A percentile compares a stretch with the other conserved stretches of the same genome.
These are phyloP conservation scores for Mucuna pruriens DNA, from an alignment of 306 rosid species.

Conservation along the genomic window DNA sequence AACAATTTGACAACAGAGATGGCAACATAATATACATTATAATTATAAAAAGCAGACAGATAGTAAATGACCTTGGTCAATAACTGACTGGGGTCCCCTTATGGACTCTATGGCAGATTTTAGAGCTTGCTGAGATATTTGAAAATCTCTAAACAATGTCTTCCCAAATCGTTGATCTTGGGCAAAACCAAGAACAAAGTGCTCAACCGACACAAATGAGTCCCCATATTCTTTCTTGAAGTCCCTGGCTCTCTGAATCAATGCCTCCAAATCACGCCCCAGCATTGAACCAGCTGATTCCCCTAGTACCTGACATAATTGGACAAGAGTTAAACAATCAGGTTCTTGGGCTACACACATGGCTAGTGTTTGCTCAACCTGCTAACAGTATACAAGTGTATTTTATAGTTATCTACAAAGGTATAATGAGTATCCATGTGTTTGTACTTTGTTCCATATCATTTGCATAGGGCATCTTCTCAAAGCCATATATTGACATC, in stretches of 20 bases:
- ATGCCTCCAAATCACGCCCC: slow-evolving; percentile 97
- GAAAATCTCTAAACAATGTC: slow-evolving; percentile 81
- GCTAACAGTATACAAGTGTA: background rate
- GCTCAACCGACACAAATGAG: slow-evolving; percentile 96
- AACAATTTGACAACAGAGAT: background rate
- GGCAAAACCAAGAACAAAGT: slow-evolving; percentile 85
- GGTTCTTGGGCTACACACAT: slow-evolving; percentile 5
- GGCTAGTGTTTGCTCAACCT: slow-evolving; percentile 1
- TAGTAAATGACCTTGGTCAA: slow-evolving; percentile 82
- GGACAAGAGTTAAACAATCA: slow-evolving; percentile 35
- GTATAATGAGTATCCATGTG: slow-evolving; percentile 14
- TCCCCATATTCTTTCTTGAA: slow-evolving; percentile 91
- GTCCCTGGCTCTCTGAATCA: slow-evolving; percentile 89
- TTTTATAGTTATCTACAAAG: slow-evolving; percentile 9
- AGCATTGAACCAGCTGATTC: slow-evolving; percentile 85
- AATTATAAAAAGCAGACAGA: background rate
- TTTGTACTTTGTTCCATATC: slow-evolving; percentile 22
- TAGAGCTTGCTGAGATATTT: slow-evolving; percentile 69
- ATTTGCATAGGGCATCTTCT: slow-evolving; percentile 21
- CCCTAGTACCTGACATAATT: slow-evolving; percentile 69
- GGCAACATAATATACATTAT: background rate
- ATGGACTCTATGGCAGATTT: slow-evolving; percentile 85
- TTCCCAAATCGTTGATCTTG: slow-evolving; percentile 91
- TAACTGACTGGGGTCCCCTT: slow-evolving; percentile 93
- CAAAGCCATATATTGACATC: slow-evolving; percentile 24